Conservation (phyloP, 805 yeast species). For the Brettanomyces custersianus region DNA sequence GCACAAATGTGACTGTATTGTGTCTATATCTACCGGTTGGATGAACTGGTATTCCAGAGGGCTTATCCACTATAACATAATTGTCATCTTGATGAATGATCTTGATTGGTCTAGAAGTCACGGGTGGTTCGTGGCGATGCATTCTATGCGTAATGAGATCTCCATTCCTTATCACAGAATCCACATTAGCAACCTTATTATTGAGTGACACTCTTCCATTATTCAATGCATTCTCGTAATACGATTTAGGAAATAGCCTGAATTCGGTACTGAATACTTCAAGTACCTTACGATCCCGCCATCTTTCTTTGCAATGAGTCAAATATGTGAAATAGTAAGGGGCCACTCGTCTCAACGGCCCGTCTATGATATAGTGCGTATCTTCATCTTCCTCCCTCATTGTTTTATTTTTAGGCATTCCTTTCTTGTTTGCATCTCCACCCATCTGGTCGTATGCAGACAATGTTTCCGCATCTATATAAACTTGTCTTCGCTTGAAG, state of each 20-base stretch:
- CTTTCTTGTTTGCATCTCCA: constrained; percentile 18
- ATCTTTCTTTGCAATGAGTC: constrained; percentile 84
- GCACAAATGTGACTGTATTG: constrained; percentile 65
- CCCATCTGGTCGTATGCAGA: constrained; percentile 34
- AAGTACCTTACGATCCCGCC: constrained; percentile 76
- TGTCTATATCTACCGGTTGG: constrained; percentile 84
- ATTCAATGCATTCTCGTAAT: constrained; percentile 46
- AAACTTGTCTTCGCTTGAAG: constrained; percentile 36
- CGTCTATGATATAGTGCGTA: constrained; percentile 47
- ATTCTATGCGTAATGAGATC: constrained; percentile 70
- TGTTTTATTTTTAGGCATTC: constrained; percentile 18
- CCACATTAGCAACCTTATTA: constrained; percentile 50
- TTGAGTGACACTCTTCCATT: constrained; percentile 73
- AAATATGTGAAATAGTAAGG: constrained; percentile 87
- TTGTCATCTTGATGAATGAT: constrained; percentile 70
- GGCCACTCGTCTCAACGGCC: constrained; percentile 57
- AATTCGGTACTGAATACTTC: constrained; percentile 83
- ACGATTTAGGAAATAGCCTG: constrained; percentile 62
- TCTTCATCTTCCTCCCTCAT: constrained; percentile 44
- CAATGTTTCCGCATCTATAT: constrained; percentile 33
- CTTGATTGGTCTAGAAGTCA: constrained; percentile 47
- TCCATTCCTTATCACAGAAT: constrained; percentile 68
- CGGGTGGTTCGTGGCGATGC: constrained; percentile 90
- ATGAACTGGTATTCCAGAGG: constrained; percentile 91
- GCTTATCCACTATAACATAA: constrained; percentile 80